A percentile compares a stretch with the other conserved stretches of the same genome.
Conservation (phyloP, 768 basidiomycete genomes). For the Lactifluus subvellereus region DNA sequence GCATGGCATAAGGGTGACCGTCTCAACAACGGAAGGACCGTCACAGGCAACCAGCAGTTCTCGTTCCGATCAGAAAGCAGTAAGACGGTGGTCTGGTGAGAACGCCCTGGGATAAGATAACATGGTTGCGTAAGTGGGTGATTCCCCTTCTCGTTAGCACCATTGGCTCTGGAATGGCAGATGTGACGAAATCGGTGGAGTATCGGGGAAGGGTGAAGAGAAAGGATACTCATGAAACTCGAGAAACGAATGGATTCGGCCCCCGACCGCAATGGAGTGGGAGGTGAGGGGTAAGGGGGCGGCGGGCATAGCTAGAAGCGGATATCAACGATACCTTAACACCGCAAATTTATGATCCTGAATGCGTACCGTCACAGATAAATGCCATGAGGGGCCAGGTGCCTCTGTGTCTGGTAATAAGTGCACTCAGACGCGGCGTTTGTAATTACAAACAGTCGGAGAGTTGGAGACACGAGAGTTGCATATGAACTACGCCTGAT, state of each 20-base stretch:
- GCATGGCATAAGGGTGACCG: not conserved
- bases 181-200: not conserved
- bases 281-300: not conserved
- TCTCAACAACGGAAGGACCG: not conserved
- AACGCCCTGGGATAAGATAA: not conserved
- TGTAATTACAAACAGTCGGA: not conserved
- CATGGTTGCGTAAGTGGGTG: not conserved
- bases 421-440: not conserved
- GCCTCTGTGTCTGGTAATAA: not conserved
- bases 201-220: not conserved
- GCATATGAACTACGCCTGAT: not conserved
- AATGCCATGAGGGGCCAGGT: not conserved
- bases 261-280: not conserved
- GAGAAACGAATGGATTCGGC: not conserved
- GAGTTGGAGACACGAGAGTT: not conserved
- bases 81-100: not conserved
- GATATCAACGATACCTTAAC: not conserved
- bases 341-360: not conserved
- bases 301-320: not conserved
- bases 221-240: not conserved
- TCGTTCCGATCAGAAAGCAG: not conserved
- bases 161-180: not conserved
- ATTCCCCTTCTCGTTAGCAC: slow-evolving; percentile 1
- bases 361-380: not conserved
- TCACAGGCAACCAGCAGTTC: not conserved